phyloP scores from a whole-genome alignment of 495 filamentous ascomycete species.

The Penicillium cataractarum region DNA sequence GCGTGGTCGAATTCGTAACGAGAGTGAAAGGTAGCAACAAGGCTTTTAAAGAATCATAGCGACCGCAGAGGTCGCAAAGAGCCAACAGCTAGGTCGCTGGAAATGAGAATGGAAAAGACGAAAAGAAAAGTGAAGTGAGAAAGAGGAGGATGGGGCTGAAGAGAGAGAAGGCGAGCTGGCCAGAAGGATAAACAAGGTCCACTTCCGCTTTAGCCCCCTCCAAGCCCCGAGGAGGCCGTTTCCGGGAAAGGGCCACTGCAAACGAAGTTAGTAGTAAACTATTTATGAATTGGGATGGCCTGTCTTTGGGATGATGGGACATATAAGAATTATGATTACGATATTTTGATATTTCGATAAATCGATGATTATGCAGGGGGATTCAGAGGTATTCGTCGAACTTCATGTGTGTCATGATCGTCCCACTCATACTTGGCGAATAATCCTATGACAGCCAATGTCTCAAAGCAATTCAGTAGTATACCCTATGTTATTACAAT shows the following conservation, averaged over 20 bases:
- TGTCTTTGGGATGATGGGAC: too few relatives aligned
- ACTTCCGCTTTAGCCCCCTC: constrained; percentile 21
- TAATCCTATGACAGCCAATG: neutral
- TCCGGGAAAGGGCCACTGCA: constrained; percentile 17
- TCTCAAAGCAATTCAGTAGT: neutral
- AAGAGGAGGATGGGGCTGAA: constrained; percentile 12
- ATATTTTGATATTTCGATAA: neutral
- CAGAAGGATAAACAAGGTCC: constrained; percentile 25
- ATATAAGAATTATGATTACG: too few relatives aligned
- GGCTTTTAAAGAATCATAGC: constrained; percentile 21
- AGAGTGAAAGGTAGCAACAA: constrained; percentile 10
- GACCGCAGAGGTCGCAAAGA: constrained; percentile 17
- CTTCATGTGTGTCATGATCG: neutral
- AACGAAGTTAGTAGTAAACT: neutral
- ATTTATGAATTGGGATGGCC: neutral
- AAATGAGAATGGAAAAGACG: constrained; percentile 15
- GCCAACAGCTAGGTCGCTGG: constrained; percentile 11
- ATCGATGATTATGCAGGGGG: too few relatives aligned
- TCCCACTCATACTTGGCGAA: neutral
- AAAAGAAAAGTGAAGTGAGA: constrained; percentile 16
- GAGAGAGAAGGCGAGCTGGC: constrained; percentile 26
- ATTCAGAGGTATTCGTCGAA: too few relatives aligned
- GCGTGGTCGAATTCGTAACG: constrained; percentile 5
- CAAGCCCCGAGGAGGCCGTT: constrained; percentile 19
- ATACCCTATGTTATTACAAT: neutral